These are phyloP conservation scores for Domatiomyces globalis DNA, from an alignment of 2,329 filamentous ascomycete genomes.

Conservation along the genomic window DNA sequence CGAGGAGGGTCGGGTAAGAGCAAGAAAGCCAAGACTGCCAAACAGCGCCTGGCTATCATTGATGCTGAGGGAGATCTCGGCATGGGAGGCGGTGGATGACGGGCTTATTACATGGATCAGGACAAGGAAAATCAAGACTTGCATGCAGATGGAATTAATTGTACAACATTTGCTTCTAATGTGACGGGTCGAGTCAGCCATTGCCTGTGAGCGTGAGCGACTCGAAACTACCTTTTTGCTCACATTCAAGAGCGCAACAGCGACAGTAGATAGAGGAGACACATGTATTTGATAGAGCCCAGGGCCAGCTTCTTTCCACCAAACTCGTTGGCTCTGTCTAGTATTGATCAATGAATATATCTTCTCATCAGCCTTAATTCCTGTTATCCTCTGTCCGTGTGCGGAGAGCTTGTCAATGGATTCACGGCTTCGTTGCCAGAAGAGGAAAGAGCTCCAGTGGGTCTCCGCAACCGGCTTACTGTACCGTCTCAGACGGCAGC, in stretches of 20 bases:
- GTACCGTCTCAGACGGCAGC: no score
- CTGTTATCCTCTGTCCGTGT: no score
- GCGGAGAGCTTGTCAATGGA: no score
- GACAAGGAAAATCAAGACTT: not conserved
- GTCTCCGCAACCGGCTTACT: no score
- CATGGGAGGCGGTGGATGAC: conserved; percentile 13
- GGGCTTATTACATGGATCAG: no score
- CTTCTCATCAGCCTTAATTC: no score
- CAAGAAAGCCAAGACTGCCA: conserved; percentile 48
- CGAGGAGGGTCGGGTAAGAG: conserved; percentile 41
- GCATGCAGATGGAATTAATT: not conserved
- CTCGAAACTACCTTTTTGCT: not conserved
- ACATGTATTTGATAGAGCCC: not conserved
- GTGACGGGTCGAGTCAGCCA: not conserved
- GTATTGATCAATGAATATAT: no score
- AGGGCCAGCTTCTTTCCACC: not conserved
- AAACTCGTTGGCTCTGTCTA: no score
- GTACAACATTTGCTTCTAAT: not conserved
- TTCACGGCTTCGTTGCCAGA: no score
- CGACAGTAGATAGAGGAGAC: not conserved
- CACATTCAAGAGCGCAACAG: not conserved
- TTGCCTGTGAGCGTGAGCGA: not conserved
- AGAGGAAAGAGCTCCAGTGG: no score
- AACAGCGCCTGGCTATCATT: conserved; percentile 34
- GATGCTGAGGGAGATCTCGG: conserved; percentile 30